Evolutionary conservation across 768 basidiomycete species (phyloP), one percentile per base, ranked within the genome.

Genomic region (Leccinum uliginosum): DNA sequence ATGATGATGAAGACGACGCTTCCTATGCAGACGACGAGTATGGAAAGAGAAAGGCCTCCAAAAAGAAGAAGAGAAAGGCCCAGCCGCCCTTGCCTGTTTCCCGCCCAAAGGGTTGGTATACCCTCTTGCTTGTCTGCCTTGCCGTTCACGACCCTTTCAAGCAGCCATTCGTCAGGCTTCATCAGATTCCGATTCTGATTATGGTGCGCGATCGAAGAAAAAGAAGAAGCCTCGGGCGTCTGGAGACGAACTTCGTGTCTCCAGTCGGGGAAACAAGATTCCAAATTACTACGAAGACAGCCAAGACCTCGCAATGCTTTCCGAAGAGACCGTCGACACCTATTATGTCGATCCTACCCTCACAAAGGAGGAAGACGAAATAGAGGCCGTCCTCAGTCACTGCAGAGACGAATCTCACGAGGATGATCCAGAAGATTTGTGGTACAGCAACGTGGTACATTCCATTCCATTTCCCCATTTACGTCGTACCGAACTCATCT

Each of bases 371-470:
- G 87, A 91, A 56, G 89, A 95, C 61, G 93, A 93, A 71, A 96
- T 99, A 47, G 97, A 99, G 73, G 84, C 84, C 38, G 93, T 99
- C 40, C 81, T 96, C 40, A 85, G 83, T 30, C 94, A 98, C 69
- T 81, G 80, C 70, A 83, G 96, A 63, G 90, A 97, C 61, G 93
- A 94, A 67, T 86, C 86, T 15, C 81, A 82, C 54, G 84, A 86
- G 68, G 75, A 81, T 23, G 93, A 96, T 66, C 75, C 78, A 0
- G 84, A 89, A 48, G 94, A 97, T 67, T 71, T 89, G 48, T 96
- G 92, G 81, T 87, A 86, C 58, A 85, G 86, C 62, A 97, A 97
- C 67, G 81, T 96, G 63, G 94, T 93, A 71, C 54, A 81, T 71
- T 27, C 8, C 10, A 50, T 15, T 27, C 12, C 23, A 14, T 21